Conservation (phyloP, 2,329 filamentous ascomycete species). For the Rutstroemia sp. region DNA sequence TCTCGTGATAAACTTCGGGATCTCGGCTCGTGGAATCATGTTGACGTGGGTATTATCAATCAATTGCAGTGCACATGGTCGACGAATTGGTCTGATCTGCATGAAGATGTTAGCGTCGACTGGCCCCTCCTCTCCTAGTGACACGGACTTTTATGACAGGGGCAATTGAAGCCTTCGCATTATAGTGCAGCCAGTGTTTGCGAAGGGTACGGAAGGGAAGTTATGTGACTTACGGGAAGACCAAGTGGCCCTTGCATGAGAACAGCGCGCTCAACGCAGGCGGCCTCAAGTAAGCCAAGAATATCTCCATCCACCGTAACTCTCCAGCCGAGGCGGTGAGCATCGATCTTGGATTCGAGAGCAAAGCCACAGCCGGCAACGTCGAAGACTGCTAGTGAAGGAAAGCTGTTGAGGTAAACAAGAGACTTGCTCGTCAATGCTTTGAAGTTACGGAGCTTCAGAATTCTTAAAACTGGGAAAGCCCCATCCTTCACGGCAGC, state of each 20-base stretch:
- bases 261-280: conserved; percentile 17
- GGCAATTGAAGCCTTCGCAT: background rate
- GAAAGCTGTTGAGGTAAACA: conserved; percentile 26
- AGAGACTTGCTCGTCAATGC: conserved; percentile 26
- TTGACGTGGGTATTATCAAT: conserved; percentile 13
- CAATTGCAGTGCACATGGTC: conserved; percentile 7
- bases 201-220: background rate
- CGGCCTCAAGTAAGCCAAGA: conserved; percentile 16
- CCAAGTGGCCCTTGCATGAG: conserved; percentile 10
- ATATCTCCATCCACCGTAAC: conserved; percentile 11
- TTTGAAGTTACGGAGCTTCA: conserved; percentile 26
- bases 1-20: conserved; percentile 10
- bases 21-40: conserved; percentile 14
- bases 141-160: background rate
- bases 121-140: background rate
- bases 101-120: background rate
- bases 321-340: conserved; percentile 21
- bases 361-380: conserved; percentile 22
- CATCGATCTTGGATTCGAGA: conserved; percentile 1
- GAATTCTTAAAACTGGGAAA: conserved; percentile 27
- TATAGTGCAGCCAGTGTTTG: background rate
- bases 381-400: conserved; percentile 26
- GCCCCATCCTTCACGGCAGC: conserved; percentile 20
- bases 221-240: background rate
- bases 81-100: conserved; percentile 6